phyloP scores from a whole-genome alignment of 2,329 filamentous ascomycete species.

The Aspergillus pseudonomiae region DNA sequence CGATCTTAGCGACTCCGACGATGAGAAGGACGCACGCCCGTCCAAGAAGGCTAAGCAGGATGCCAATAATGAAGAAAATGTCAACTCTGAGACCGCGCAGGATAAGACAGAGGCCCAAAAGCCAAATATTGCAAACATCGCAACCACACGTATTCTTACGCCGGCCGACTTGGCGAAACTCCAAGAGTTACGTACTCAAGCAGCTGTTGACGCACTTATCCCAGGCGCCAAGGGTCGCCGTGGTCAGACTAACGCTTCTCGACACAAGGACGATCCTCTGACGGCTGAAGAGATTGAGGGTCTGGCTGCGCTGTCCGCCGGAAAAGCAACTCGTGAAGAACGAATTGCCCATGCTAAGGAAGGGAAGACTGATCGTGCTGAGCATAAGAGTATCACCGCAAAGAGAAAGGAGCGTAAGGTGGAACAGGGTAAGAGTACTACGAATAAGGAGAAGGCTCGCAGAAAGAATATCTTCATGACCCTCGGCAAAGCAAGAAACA shows the following conservation, averaged over 20 bases:
- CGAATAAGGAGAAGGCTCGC: constrained; percentile 93
- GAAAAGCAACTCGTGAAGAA: constrained; percentile 88
- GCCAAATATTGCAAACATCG: constrained; percentile 75
- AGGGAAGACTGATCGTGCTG: constrained; percentile 73
- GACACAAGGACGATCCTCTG: constrained; percentile 83
- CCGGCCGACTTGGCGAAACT: constrained; percentile 96
- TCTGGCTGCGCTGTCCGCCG: constrained; percentile 68
- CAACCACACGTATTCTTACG: constrained; percentile 92
- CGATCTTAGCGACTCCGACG: constrained; percentile 71
- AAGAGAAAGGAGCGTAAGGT: constrained; percentile 85
- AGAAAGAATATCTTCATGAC: constrained; percentile 99
- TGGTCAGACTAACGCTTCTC: constrained; percentile 54
- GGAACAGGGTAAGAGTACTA: constrained; percentile 88
- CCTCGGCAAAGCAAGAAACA: constrained; percentile 89
- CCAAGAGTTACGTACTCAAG: constrained; percentile 77
- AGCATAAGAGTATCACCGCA: constrained; percentile 85
- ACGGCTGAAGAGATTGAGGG: constrained; percentile 92
- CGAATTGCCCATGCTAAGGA: constrained; percentile 80
- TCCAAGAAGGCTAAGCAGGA: constrained; percentile 66
- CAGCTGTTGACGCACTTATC: constrained; percentile 68
- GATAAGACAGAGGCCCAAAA: constrained; percentile 27
- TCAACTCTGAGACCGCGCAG: constrained; percentile 41
- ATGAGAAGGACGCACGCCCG: constrained; percentile 64
- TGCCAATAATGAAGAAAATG: constrained; percentile 39
- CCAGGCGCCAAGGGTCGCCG: constrained; percentile 46